Evolutionary conservation across 2,329 filamentous ascomycete genomes (phyloP), one percentile per base, ranked within the genome.

Genomic region (Colletotrichum cereale): DNA sequence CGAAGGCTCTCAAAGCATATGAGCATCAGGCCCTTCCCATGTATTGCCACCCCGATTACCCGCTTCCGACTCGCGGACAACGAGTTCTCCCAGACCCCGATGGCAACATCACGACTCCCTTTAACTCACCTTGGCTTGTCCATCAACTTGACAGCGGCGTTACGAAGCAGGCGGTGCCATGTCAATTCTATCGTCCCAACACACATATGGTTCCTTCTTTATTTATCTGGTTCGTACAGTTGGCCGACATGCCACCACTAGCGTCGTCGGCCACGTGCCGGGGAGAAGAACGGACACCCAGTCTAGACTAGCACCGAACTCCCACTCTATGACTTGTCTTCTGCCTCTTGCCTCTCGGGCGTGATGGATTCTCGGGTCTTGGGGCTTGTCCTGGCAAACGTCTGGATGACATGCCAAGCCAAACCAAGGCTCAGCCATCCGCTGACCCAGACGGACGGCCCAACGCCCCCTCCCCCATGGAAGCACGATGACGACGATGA

Each of bases 391-490:
- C 10, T 21, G 7, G 21, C 24, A 24, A 64, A 24, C 44, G 16
- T 40, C 57, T 31, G 48, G 52, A 69, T 72, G 65, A 44, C 58
- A 64, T 72, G 69, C 58, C 65, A 68, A 72, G 69, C 36, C 24
- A n/a, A 38, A 38, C 58, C 38, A 53, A 14, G 14, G 7, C 21
- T 53, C 62, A 34, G 38, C 67, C 64, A 53, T 29, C 31, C 60
- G 26, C 48, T 3, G 44, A 29, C 65, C 38, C 36, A n/a, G 12
- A 69, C n/a, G 38, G 34, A 44, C 29, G 18, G 44, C 12, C 47
- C 52, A 38, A 24, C 34, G 53, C 55, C 36, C 12, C 56, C 2
- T 11, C 26, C 18, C 16, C 38, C 53, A 21, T 26, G 14, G 42
- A 56, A 48, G 52, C 31, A 14, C 26, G 66, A 72, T 72, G 69